Conservation (phyloP, 306 rosid species). For the Crotalaria pallida region DNA sequence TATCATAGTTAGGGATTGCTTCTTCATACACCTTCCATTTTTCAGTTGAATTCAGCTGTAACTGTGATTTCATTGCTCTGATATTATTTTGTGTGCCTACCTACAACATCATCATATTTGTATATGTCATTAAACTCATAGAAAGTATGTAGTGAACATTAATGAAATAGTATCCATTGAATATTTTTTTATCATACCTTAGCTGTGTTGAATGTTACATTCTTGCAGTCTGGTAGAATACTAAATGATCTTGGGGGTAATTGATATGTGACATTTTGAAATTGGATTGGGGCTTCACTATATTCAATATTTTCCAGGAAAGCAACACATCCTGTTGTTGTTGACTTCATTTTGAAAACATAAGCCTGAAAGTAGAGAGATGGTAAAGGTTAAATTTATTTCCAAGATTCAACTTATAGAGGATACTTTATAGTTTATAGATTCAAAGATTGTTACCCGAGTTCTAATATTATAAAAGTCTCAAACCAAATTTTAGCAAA, state of each 20-base stretch:
- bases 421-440: not conserved
- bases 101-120: conserved; percentile 9
- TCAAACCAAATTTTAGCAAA: too few relatives aligned
- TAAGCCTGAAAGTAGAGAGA: conserved; percentile 34
- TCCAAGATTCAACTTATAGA: not conserved
- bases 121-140: not conserved
- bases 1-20: conserved; percentile 30
- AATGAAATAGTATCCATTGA: not conserved
- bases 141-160: not conserved
- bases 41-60: conserved; percentile 26
- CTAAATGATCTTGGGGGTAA: conserved; percentile 38
- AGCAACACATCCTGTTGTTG: conserved; percentile 32
- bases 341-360: conserved; percentile 22
- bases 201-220: conserved; percentile 37
- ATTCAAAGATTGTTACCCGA: not conserved
- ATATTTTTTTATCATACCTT: conserved; percentile 28
- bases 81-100: conserved; percentile 12
- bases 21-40: conserved; percentile 38
- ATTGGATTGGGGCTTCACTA: conserved; percentile 3
- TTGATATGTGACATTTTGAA: conserved; percentile 14
- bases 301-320: conserved; percentile 39
- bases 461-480: too few relatives aligned
- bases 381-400: not conserved
- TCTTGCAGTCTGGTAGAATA: conserved; percentile 46
- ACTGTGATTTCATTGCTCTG: conserved; percentile 22